Evolutionary conservation across 2,329 filamentous ascomycete species (phyloP).

Genomic region (Arthrocladium fulminans): DNA sequence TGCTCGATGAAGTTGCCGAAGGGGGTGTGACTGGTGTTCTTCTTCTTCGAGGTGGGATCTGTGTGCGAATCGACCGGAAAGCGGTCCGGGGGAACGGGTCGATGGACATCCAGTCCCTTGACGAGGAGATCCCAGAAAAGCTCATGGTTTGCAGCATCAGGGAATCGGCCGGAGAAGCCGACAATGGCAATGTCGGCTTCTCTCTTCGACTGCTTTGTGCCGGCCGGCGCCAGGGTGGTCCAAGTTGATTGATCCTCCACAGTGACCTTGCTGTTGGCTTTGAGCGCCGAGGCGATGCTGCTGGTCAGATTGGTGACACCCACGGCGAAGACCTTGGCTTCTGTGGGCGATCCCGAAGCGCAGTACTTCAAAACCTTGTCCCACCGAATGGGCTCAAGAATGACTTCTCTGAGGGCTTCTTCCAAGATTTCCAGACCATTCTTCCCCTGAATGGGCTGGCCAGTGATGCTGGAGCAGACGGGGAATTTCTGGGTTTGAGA

Average conservation of each 20-base stretch:
- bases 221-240: slow-evolving; percentile 24
- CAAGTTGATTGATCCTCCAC: slow-evolving; percentile 34
- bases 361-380: slow-evolving; percentile 30
- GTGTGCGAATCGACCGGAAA: slow-evolving; percentile 64
- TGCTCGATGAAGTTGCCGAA: slow-evolving; percentile 70
- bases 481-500: slow-evolving; percentile 27
- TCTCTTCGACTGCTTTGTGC: slow-evolving; percentile 34
- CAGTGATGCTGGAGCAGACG: slow-evolving; percentile 32
- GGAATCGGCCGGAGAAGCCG: slow-evolving; percentile 70
- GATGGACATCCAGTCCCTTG: slow-evolving; percentile 65
- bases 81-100: slow-evolving; percentile 53
- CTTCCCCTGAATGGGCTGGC: slow-evolving; percentile 25
- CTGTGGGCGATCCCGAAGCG: slow-evolving; percentile 17
- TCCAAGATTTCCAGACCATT: slow-evolving; percentile 28
- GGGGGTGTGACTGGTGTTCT: slow-evolving; percentile 68
- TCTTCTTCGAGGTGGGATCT: slow-evolving; percentile 61
- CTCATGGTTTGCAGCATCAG: slow-evolving; percentile 61
- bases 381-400: slow-evolving; percentile 33
- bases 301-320: slow-evolving; percentile 47
- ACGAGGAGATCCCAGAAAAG: slow-evolving; percentile 67
- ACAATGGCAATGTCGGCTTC: slow-evolving; percentile 73
- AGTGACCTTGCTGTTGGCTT: slow-evolving; percentile 28
- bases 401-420: slow-evolving; percentile 30
- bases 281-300: slow-evolving; percentile 47
- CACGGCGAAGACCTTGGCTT: slow-evolving; percentile 38